Conservation (phyloP, 352 stramenopile species). For the Globisporangium lucens region DNA sequence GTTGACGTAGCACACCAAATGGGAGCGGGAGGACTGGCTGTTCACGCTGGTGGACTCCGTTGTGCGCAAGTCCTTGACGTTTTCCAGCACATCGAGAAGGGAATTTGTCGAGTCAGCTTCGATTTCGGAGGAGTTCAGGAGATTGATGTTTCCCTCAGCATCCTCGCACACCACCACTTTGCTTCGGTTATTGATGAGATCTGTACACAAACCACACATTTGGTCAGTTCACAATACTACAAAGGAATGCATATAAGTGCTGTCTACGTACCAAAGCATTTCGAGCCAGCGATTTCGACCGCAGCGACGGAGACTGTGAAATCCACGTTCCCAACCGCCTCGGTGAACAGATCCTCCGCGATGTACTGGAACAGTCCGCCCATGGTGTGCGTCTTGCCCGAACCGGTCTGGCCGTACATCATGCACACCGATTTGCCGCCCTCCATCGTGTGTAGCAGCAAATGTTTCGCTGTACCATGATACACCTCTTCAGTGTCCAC, state of each 20-base stretch:
- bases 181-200: constrained; percentile 40
- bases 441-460: constrained; percentile 53
- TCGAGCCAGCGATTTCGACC: constrained; percentile 61
- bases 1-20: constrained; percentile 69
- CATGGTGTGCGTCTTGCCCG: constrained; percentile 86
- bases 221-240: background rate
- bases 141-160: constrained; percentile 51
- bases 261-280: constrained; percentile 48
- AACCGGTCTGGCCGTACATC: constrained; percentile 77
- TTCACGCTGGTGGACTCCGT: constrained; percentile 83
- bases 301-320: constrained; percentile 48
- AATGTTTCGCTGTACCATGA: constrained; percentile 46
- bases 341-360: constrained; percentile 61
- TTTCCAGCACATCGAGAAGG: constrained; percentile 56
- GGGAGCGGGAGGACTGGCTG: constrained; percentile 66
- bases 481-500: constrained; percentile 75
- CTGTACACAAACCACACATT: constrained; percentile 12
- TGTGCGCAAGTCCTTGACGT: constrained; percentile 64
- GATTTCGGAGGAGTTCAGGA: constrained; percentile 59
- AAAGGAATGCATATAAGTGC: too few species aligned
- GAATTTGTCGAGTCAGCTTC: constrained; percentile 55
- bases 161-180: constrained; percentile 78
- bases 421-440: constrained; percentile 73
- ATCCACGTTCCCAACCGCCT: constrained; percentile 45
- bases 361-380: constrained; percentile 77